Evolutionary conservation across 768 basidiomycete genomes (phyloP), one percentile per base, ranked within the genome.

Genomic region (Lactarius quietus): DNA sequence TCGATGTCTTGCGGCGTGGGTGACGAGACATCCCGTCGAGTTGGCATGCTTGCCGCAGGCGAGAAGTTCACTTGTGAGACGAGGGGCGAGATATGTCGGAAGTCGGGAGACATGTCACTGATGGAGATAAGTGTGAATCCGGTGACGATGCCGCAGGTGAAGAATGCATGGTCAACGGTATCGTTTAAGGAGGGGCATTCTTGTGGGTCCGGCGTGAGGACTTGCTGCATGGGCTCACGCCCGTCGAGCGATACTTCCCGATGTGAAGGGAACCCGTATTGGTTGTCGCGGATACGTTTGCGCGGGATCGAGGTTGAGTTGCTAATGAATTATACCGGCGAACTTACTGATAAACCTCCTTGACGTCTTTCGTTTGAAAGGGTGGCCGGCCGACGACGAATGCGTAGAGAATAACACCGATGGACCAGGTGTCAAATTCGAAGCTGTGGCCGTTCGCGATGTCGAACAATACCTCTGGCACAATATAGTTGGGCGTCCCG

Each of bases 311-410:
- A 59, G 20, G 59, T 71, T 36, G 29, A 15, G 26, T 55, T 12
- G 31, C 39, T 48, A 52, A 17, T 57, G 33, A 53, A 12, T 23
- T 33, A 26, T 28, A 1, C 18, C 18, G 28, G 10, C 67, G 58
- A 3, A 73, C 86, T 76, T 73, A 90, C 90, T 93, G 89, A 78
- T 98, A 97, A 66, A 98, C 98, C 12, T 86, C n/a, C 87, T 98
- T 97, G 72, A 98, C 94, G 60, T 98, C 95, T 74, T 96, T 95
- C 18, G 95, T 98, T 76, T 99, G 97, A 81, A 99, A 99, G 1
- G 96, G 96, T 1, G 96, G 96, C n/a, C 90, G 87, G 15, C 96
- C 97, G 36, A 98, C 82, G 36, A 96, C 80, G 58, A 98, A 86
- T 1, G 96, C 98, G 73, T 98, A 98, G 68, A 98, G 78, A 65